Evolutionary conservation across 345 rosid genomes (phyloP).

Genomic region (Pistacia vera): DNA sequence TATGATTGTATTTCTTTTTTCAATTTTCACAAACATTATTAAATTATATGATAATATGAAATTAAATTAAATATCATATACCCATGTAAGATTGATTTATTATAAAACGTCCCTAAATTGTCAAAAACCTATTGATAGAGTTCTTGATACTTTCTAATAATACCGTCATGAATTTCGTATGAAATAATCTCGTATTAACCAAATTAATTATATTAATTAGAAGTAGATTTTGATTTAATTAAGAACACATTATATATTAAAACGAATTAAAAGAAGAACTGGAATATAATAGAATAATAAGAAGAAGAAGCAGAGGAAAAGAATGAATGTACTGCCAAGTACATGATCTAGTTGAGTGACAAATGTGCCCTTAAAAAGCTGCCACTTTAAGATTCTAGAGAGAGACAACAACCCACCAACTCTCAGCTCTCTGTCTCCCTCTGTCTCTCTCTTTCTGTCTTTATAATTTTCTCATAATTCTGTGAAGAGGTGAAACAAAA

Average conservation of each 20-base stretch:
- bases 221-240: not conserved
- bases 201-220: no score
- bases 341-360: conserved; percentile 33
- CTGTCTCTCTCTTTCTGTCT: not conserved
- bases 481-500: no score
- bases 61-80: no score
- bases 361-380: conserved; percentile 22
- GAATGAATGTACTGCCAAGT: conserved; percentile 38
- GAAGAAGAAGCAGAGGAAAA: not conserved
- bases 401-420: conserved; percentile 3
- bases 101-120: no score
- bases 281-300: not conserved
- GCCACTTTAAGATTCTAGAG: conserved; percentile 24
- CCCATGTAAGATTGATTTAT: no score
- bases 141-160: no score
- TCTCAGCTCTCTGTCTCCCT: not conserved
- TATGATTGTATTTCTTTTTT: no score
- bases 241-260: not conserved
- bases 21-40: no score
- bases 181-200: no score
- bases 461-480: not conserved
- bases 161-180: no score
- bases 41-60: no score
- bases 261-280: not conserved
- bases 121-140: no score